Base-by-base conservation (phyloP, 495 filamentous ascomycete genomes). In the Thozetella sp. region DNA sequence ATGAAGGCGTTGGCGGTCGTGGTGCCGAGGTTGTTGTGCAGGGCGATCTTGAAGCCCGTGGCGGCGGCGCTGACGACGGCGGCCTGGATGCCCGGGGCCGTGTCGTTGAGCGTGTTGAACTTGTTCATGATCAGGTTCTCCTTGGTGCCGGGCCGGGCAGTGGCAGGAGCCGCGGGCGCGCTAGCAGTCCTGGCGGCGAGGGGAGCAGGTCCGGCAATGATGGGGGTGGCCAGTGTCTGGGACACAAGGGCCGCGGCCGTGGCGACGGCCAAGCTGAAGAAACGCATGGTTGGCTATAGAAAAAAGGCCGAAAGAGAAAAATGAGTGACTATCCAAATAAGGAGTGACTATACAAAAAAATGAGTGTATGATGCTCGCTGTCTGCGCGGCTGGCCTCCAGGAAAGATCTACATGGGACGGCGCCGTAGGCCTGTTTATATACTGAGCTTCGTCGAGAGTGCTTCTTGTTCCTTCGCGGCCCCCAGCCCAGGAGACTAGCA, bases 21-120 rank as follows among this genome's bases (percentile, higher is more conserved):
- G 52, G 57, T 69, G 40, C 60, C 75, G 52, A 75, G 72, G 65
- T 80, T 79, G 66, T 80, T 80, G 43, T 48, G 43, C 4, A 48
- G 6, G 10, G 67, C 61, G 23, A 80, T 4, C 10, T 58, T 22
- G 4, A 58, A 4, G 2, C 34, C 9, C 12, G 40, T 19, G 24
- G 17, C 37, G 46, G 19, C n/a, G 2, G 6, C 10, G 23, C 13
- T 22, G 20, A 9, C 30, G 15, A 46, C 6, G 24, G 27, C 11
- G 19, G 26, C 23, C 25, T 6, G 26, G 43, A 12, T 19, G n/a
- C 50, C 20, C 4, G 19, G 13, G 2, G 37, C 1, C 6, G 69
- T 72, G 55, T 60, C 61, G 60, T 73, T 72, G 51, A 73, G 13
- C 11, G 66, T 72, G 54, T 70, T 73, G 25, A 63, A 50, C 13